A percentile compares a stretch with the other conserved stretches of the same genome.
These are phyloP conservation scores for Colletotrichum limetticola DNA, from an alignment of 2,329 filamentous ascomycete genomes.

Conservation along the genomic window DNA sequence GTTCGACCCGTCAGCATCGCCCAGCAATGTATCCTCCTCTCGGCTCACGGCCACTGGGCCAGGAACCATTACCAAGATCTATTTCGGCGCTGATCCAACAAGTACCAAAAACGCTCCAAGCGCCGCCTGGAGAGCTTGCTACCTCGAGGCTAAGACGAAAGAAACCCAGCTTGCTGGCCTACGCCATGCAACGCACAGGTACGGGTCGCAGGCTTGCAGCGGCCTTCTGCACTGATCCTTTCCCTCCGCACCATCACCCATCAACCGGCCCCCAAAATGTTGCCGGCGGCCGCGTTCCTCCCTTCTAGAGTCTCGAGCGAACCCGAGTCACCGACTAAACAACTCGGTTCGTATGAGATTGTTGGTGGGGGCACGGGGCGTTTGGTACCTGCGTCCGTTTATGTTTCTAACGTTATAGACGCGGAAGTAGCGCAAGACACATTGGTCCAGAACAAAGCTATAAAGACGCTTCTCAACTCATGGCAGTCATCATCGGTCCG, in stretches of 20 bases:
- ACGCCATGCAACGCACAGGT: constrained; percentile 24
- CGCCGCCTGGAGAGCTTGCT: background rate
- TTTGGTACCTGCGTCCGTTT: constrained; percentile 7
- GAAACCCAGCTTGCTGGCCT: constrained; percentile 9
- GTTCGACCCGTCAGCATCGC: background rate
- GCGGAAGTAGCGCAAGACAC: constrained; percentile 1
- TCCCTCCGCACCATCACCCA: background rate
- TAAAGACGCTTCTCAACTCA: constrained; percentile 1
- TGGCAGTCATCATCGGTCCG: background rate
- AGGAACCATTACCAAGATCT: constrained; percentile 6
- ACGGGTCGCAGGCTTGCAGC: background rate
- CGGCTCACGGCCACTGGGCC: background rate
- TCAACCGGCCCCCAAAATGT: background rate
- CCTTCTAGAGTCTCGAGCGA: background rate
- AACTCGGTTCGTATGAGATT: constrained; percentile 15
- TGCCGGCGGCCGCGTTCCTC: background rate
- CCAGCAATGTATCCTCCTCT: background rate
- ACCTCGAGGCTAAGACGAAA: constrained; percentile 7
- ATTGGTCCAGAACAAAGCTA: constrained; percentile 22
- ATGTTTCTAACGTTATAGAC: constrained; percentile 5
- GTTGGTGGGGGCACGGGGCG: background rate
- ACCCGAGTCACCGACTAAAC: constrained; percentile 12
- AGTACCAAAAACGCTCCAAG: constrained; percentile 2
- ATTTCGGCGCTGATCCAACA: constrained; percentile 7
- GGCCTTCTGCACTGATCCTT: constrained; percentile 20